A percentile compares a stretch with the other conserved stretches of the same genome.
Evolutionary conservation across 2,329 filamentous ascomycete species (phyloP).

Genomic region (Pseudogymnoascus sp.): DNA sequence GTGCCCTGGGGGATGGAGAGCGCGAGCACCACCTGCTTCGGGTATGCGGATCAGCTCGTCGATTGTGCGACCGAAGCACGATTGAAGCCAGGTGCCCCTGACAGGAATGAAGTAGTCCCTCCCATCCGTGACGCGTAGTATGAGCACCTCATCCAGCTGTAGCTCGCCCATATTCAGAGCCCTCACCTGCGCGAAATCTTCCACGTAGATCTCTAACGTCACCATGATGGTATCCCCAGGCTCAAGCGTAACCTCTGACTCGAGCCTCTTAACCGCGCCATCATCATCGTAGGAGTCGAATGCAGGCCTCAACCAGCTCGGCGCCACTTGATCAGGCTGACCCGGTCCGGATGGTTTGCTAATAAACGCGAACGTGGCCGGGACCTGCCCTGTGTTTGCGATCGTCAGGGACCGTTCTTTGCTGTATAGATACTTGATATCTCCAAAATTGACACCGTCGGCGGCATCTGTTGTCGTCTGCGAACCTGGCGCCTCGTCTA

Average conservation of each 20-base stretch:
- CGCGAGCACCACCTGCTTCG: constrained; percentile 67
- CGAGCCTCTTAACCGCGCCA: constrained; percentile 14
- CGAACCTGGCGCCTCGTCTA: constrained; percentile 19
- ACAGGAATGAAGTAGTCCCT: constrained; percentile 88
- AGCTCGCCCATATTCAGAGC: constrained; percentile 61
- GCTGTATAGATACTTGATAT: constrained; percentile 59
- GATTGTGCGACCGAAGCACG: constrained; percentile 77
- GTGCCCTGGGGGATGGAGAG: constrained; percentile 29
- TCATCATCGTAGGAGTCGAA: constrained; percentile 43
- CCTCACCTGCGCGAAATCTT: constrained; percentile 54
- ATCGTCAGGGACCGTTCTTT: constrained; percentile 66
- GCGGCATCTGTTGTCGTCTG: constrained; percentile 26
- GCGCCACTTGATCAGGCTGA: constrained; percentile 33
- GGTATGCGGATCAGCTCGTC: constrained; percentile 82
- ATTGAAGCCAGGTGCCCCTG: constrained; percentile 68
- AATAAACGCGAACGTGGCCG: constrained; percentile 72
- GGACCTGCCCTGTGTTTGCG: constrained; percentile 81
- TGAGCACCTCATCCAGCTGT: constrained; percentile 74
- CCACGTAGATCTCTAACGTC: constrained; percentile 59
- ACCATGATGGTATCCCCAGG: constrained; percentile 77
- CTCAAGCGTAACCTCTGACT: constrained; percentile 53
- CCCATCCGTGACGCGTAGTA: constrained; percentile 74
- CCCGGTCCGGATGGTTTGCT: constrained; percentile 53
- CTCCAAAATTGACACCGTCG: constrained; percentile 67
- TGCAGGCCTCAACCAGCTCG: constrained; percentile 63